These are phyloP conservation scores for Exophiala bonariae DNA, from an alignment of 2,329 filamentous ascomycete genomes.

Conservation along the genomic window DNA sequence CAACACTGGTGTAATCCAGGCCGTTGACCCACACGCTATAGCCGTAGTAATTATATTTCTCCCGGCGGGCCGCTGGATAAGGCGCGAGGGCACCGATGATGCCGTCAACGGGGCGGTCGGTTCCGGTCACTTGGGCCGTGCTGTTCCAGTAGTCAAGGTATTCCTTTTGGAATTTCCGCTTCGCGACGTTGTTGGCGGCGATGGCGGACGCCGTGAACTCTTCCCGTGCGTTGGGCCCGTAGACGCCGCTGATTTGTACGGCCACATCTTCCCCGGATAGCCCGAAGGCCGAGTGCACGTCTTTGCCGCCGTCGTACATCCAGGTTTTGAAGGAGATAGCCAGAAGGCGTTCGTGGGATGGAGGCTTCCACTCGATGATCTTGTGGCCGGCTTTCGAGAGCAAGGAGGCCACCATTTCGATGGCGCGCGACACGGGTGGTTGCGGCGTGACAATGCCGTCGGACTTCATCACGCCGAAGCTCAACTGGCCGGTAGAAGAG, in stretches of 20 bases:
- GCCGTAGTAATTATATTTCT: constrained; percentile 40
- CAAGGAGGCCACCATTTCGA: constrained; percentile 52
- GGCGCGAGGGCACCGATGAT: constrained; percentile 45
- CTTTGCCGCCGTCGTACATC: constrained; percentile 52
- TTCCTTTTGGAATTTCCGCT: constrained; percentile 55
- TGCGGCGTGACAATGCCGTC: constrained; percentile 54
- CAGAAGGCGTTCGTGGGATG: constrained; percentile 45
- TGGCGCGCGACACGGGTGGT: constrained; percentile 58
- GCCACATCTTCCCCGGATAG: constrained; percentile 57
- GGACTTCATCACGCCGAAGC: constrained; percentile 55
- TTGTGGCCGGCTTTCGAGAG: constrained; percentile 56
- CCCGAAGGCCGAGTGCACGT: constrained; percentile 51
- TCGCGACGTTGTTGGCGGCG: constrained; percentile 52
- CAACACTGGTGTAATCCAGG: constrained; percentile 44
- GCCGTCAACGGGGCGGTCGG: constrained; percentile 54
- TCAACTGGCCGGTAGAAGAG: constrained; percentile 40
- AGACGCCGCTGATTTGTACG: constrained; percentile 40
- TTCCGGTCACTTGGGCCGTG: constrained; percentile 51
- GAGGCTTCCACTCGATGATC: constrained; percentile 61
- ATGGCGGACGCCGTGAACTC: constrained; percentile 45
- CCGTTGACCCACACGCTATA: constrained; percentile 40
- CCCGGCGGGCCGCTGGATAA: constrained; percentile 41
- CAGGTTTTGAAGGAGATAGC: constrained; percentile 42
- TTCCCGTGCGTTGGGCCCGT: constrained; percentile 33
- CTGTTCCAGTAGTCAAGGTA: constrained; percentile 67